Percentiles rank a stretch among this genome's conserved stretches.
These are phyloP conservation scores for Penicillium sp. DNA, from an alignment of 2,329 filamentous ascomycete genomes.

Conservation along the genomic window DNA sequence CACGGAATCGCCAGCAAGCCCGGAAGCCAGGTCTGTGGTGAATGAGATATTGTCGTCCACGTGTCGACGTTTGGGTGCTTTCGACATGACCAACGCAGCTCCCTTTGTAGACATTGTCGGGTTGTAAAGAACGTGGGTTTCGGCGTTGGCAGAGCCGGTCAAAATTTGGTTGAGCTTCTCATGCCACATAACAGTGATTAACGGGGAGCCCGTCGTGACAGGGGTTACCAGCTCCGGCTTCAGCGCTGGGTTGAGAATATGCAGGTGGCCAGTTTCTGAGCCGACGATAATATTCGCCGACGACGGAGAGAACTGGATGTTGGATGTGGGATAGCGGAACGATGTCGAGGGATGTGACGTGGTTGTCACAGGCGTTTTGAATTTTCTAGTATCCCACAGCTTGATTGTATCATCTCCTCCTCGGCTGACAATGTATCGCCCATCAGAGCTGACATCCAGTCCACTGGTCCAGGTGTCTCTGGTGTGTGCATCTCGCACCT, in stretches of 20 bases:
- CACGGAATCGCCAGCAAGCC: conserved; percentile 80
- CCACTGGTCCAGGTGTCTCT: conserved; percentile 88
- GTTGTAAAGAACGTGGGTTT: conserved; percentile 87
- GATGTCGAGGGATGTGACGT: conserved; percentile 79
- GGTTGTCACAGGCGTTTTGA: conserved; percentile 82
- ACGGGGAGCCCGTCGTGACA: conserved; percentile 77
- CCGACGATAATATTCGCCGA: conserved; percentile 84
- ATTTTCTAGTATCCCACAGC: conserved; percentile 94
- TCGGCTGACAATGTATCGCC: conserved; percentile 82
- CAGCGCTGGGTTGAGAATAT: conserved; percentile 90
- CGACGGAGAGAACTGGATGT: conserved; percentile 85
- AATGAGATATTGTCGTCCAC: conserved; percentile 88
- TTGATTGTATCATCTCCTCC: conserved; percentile 93
- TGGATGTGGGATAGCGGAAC: conserved; percentile 76
- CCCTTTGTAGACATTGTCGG: conserved; percentile 78
- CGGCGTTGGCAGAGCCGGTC: conserved; percentile 86
- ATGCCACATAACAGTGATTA: conserved; percentile 89
- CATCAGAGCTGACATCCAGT: conserved; percentile 85
- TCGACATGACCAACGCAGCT: conserved; percentile 84
- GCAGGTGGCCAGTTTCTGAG: conserved; percentile 78
- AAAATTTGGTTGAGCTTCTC: conserved; percentile 93
- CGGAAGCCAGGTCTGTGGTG: conserved; percentile 78
- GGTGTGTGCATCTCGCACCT: conserved; percentile 79
- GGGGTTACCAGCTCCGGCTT: conserved; percentile 80
- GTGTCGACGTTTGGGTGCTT: conserved; percentile 90